Base-by-base conservation (phyloP, 805 yeast species). In the Brettanomyces bruxellensis region DNA sequence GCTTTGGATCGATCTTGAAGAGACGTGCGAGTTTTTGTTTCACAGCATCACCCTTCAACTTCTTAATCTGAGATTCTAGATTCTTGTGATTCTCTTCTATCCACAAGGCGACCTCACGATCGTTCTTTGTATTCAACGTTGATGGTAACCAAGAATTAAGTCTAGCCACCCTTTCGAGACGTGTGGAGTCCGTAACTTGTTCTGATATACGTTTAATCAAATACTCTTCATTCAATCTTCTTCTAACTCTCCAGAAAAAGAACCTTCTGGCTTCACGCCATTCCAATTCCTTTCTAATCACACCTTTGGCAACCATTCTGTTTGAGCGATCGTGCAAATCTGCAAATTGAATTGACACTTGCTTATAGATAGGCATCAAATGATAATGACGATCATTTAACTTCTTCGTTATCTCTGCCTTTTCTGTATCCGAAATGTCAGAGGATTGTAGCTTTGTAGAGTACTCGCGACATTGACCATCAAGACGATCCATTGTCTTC, bases 241-340 rank as follows among this genome's bases (percentile, higher is more conserved):
- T 84, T 72, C 97, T 86, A 51, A 88, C 78, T 69, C 99, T 83
- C 99, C 99, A 93, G 93, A 87, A 93, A 81, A 93, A 93, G 81
- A 76, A 86, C 61, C 98, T 81, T 75, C 99, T 87, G 30, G 97
- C 78, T 44, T 89, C 75, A 41, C 67, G 66, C 96, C 96, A 90
- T 59, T 84, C 81, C 45, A 93, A 69, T 57, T 88, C 93, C 63
- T 85, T 83, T 56, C 84, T 77, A 58, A 93, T 88, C 49, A 83
- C 85, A 49, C 91, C 95, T 77, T 93, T 95, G 47, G 95, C 95
- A 69, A 85, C 67, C 98, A 93, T 93, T 70, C 99, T 91, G 35
- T 93, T 95, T 12, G 97, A 83, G 71, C 97, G 81, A 66, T 93
- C 99, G 63, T 93, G 99, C 63, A 93, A 76, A 66, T 93, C 99